phyloP scores from a whole-genome alignment of 2,329 filamentous ascomycete genomes.

The Didymosphaeria variabile region DNA sequence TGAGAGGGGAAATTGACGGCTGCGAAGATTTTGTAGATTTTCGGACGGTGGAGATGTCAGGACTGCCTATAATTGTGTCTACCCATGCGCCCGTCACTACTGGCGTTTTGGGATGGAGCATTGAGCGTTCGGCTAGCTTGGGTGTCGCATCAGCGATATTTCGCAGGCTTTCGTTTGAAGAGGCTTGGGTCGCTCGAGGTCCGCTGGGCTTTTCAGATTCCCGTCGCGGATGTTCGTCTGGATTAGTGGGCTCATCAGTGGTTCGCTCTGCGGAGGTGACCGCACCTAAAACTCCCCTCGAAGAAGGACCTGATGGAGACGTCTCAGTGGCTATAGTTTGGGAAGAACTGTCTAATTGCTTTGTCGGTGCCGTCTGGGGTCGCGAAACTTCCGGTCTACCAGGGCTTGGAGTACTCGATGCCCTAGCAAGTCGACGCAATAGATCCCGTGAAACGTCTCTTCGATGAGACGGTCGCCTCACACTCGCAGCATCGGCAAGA shows the following conservation, averaged over 20 bases:
- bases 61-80: slow-evolving; percentile 59
- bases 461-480: slow-evolving; percentile 41
- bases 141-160: slow-evolving; percentile 39
- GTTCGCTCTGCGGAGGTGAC: slow-evolving; percentile 14
- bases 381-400: slow-evolving; percentile 33
- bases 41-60: slow-evolving; percentile 39
- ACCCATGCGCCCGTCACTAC: slow-evolving; percentile 59
- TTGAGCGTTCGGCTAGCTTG: slow-evolving; percentile 32
- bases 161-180: slow-evolving; percentile 16
- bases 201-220: slow-evolving; percentile 17
- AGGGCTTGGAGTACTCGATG: slow-evolving; percentile 58
- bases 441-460: slow-evolving; percentile 57
- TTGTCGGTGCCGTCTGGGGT: slow-evolving; percentile 33
- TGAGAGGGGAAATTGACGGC: slow-evolving; percentile 31
- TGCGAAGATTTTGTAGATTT: slow-evolving; percentile 20
- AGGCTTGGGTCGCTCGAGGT: slow-evolving; percentile 14
- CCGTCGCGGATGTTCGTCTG: background rate
- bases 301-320: background rate
- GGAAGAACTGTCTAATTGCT: slow-evolving; percentile 25
- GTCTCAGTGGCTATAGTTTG: slow-evolving; percentile 20
- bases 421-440: slow-evolving; percentile 56
- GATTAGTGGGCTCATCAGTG: background rate
- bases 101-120: slow-evolving; percentile 52
- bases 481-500: slow-evolving; percentile 31
- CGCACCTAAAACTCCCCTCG: slow-evolving; percentile 2